These are phyloP conservation scores for Yamadazyma kitorensis DNA, from an alignment of 805 yeast species.

Conservation along the genomic window DNA sequence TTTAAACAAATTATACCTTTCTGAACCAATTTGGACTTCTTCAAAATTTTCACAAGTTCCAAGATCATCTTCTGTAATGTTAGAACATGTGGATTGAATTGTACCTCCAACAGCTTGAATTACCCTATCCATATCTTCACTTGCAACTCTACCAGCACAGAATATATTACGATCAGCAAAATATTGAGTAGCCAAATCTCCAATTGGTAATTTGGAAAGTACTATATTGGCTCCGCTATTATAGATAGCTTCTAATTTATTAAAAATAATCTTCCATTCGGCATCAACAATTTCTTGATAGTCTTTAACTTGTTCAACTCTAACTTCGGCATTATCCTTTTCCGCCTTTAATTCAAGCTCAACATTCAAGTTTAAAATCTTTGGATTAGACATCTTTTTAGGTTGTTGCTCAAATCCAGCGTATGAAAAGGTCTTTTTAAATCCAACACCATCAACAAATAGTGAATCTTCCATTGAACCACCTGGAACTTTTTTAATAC, in stretches of 20 bases:
- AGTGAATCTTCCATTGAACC: conserved; percentile 94
- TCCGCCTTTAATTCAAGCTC: conserved; percentile 97
- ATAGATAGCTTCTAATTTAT: conserved; percentile 80
- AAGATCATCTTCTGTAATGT: conserved; percentile 64
- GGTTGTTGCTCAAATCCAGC: conserved; percentile 99
- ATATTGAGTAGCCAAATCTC: conserved; percentile 97
- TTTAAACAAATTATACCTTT: conserved; percentile 86
- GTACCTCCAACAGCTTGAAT: conserved; percentile 92
- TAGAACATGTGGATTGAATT: conserved; percentile 72
- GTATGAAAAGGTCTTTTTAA: conserved; percentile 93
- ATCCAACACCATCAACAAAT: conserved; percentile 92
- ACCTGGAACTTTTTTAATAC: conserved; percentile 92
- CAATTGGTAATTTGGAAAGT: conserved; percentile 91
- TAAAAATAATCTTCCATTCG: conserved; percentile 93
- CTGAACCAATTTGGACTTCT: conserved; percentile 94
- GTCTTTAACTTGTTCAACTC: conserved; percentile 89
- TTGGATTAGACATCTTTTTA: conserved; percentile 74
- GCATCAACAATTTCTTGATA: conserved; percentile 97
- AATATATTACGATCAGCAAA: conserved; percentile 95
- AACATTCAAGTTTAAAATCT: conserved; percentile 79
- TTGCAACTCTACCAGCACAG: conserved; percentile 93
- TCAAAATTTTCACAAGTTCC: conserved; percentile 86
- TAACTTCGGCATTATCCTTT: conserved; percentile 97
- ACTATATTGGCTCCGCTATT: conserved; percentile 89
- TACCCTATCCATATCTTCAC: conserved; percentile 90